These are phyloP conservation scores for Colletotrichum aenigma DNA, from an alignment of 2,329 filamentous ascomycete genomes.

Conservation along the genomic window DNA sequence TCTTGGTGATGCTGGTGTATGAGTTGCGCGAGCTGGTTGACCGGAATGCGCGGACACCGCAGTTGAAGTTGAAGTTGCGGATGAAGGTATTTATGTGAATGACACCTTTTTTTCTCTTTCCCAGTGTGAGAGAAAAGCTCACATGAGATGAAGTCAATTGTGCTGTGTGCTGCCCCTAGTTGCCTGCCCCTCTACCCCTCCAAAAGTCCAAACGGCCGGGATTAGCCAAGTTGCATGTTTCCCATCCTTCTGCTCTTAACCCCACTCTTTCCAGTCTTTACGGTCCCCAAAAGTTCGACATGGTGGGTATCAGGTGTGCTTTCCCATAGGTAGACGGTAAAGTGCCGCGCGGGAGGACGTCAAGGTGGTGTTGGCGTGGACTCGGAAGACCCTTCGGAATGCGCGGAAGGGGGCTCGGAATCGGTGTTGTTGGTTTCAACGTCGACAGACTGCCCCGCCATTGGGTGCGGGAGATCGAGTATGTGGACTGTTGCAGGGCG, in stretches of 20 bases:
- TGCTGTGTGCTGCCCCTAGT: not conserved
- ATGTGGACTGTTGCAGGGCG: not conserved
- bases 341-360: not conserved
- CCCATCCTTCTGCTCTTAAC: not conserved
- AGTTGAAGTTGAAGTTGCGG: not conserved
- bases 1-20: not conserved
- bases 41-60: not conserved
- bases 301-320: not conserved
- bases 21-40: not conserved
- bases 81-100: not conserved
- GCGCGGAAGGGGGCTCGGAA: not conserved
- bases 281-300: not conserved
- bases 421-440: not conserved
- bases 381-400: not conserved
- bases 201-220: not conserved
- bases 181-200: not conserved
- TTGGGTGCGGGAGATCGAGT: not conserved
- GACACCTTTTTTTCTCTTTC: not conserved
- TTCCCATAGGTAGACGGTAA: not conserved
- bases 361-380: not conserved
- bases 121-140: not conserved
- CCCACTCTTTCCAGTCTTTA: not conserved
- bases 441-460: not conserved
- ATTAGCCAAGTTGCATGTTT: not conserved
- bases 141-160: constrained; percentile 9